phyloP scores from a whole-genome alignment of 2,329 filamentous ascomycete species.

The Beauveria brongniartii region DNA sequence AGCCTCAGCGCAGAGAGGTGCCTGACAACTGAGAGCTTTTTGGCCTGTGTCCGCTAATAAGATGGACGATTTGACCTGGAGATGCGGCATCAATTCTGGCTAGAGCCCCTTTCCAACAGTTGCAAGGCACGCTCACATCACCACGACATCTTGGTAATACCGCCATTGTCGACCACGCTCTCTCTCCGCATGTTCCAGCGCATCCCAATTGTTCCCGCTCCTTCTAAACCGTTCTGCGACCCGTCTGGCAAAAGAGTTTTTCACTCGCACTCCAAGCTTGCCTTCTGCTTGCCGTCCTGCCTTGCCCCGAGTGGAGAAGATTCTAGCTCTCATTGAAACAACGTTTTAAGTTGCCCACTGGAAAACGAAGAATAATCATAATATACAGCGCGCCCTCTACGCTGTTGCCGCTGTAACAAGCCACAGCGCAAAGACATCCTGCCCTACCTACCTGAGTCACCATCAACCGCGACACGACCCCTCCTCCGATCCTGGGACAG shows the following conservation, averaged over 20 bases:
- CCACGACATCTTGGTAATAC: neutral
- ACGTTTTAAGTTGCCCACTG: neutral
- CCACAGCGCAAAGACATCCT: too few species aligned
- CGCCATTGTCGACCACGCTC: neutral
- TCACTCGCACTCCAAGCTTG: too few species aligned
- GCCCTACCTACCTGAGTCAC: neutral
- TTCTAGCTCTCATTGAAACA: neutral
- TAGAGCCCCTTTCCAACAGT: neutral
- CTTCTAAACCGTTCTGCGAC: neutral
- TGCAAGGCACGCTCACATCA: neutral
- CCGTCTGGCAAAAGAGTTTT: neutral
- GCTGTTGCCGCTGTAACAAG: neutral
- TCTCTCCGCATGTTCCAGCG: neutral
- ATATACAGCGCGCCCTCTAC: neutral
- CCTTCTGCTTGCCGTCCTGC: neutral
- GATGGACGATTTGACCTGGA: neutral
- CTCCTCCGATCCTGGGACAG: conserved; percentile 1
- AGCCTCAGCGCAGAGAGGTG: neutral
- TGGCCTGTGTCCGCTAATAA: neutral
- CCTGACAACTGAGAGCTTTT: neutral
- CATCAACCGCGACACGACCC: conserved; percentile 4
- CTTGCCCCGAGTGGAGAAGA: neutral
- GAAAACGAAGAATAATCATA: neutral
- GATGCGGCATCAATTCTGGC: neutral
- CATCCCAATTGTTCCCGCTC: neutral